Percentiles rank a stretch among this genome's conserved stretches.
Conservation (phyloP, 306 rosid species). For the Gastrolobium villosum region DNA sequence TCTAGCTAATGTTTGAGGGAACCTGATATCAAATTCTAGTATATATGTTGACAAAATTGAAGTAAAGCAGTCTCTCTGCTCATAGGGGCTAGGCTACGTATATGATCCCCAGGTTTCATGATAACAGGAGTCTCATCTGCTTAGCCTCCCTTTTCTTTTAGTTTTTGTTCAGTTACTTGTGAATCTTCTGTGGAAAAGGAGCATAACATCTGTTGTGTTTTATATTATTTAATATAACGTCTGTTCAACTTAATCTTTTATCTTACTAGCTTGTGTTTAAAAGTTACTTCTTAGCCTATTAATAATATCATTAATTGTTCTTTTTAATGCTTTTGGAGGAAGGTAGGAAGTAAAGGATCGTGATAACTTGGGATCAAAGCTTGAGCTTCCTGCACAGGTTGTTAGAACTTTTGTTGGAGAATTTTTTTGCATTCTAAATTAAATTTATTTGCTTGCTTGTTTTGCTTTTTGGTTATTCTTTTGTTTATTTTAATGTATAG, state of each 20-base stretch:
- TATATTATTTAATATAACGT: neutral
- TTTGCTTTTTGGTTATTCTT: neutral
- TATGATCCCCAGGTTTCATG: too few species aligned
- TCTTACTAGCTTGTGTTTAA: neutral
- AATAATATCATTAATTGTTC: neutral
- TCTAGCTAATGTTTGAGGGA: conserved; percentile 48
- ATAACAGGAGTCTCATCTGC: too few species aligned
- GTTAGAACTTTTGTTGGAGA: neutral
- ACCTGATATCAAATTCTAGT: conserved; percentile 64
- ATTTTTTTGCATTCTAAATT: neutral
- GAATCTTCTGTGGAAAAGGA: conserved; percentile 23
- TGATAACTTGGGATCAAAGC: neutral
- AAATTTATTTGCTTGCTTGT: conserved; percentile 8
- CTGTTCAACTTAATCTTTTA: neutral
- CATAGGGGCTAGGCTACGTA: too few species aligned
- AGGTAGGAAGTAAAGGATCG: neutral
- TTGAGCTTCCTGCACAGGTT: neutral
- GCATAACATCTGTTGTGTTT: too few species aligned
- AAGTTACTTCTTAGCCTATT: too few species aligned
- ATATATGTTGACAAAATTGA: conserved; percentile 43
- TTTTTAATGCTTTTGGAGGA: conserved; percentile 17
- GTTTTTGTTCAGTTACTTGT: neutral
- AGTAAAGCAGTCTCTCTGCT: conserved; percentile 33
- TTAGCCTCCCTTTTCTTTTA: too few species aligned
- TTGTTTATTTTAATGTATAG: neutral